Base-by-base conservation (phyloP, 163 green algal species). In the Smithsoniella earleae region DNA sequence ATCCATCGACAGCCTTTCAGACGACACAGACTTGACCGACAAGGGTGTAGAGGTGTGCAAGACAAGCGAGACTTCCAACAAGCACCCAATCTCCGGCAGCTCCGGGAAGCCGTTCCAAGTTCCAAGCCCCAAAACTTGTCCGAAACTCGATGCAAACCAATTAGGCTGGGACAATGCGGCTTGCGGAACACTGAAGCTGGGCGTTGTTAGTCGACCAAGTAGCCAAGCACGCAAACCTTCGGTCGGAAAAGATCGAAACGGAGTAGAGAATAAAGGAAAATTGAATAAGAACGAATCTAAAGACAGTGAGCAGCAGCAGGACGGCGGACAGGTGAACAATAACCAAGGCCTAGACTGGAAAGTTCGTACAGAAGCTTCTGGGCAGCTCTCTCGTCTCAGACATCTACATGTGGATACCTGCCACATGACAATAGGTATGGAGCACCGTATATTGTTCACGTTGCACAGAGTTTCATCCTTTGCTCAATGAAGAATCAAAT, bases 161-260 rank as follows among this genome's bases (percentile, higher is more conserved):
- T 64, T 36, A 10, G 49, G 49, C 8, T 64, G 49, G 49, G 49
- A 64, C 49, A 64, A 64, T 18, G 49, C 49, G n/a, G n/a, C n/a
- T n/a, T n/a, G n/a, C n/a, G n/a, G n/a, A n/a, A n/a, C n/a, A n/a
- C 13, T 27, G 49, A 10, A 16, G 43, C 16, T 18, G 43, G 43
- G 43, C 18, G 43, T 54, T 27, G 16, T 16, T 16, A 18, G 18
- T 18, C 16, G 43, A 16, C 43, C 43, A 54, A 16, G 43, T 18
- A 18, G 43, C 43, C 18, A 18, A 54, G 43, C 16, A 54, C 16
- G 43, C 43, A 16, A 27, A 18, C 43, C 43, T 18, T 27, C 43
- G 43, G 43, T 54, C 16, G 16, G 16, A 16, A 16, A 54, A 54
- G 18, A 18, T 16, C 43, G 43, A 18, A 54, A n/a, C n/a, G n/a